Base-by-base conservation (phyloP, 2,329 filamentous ascomycete species). In the Samsoniella hepiali region DNA sequence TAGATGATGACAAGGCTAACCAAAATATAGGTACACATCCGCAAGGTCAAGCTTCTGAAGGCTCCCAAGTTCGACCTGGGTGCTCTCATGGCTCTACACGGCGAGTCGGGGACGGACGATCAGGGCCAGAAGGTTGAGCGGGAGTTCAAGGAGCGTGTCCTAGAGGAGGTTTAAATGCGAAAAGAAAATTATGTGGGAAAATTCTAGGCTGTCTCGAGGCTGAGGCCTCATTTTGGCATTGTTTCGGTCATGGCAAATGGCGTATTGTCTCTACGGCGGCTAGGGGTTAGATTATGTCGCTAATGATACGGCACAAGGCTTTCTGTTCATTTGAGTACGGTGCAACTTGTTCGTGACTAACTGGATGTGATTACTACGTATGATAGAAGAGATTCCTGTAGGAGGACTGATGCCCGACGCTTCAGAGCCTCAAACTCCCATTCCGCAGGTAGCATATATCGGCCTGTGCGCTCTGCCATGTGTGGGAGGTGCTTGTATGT, bases 1-100 rank as follows among this genome's bases (percentile, higher is more conserved):
- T 22, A 8, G 27, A 11, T 42, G 9, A 42, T 3, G 3, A 31
- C 42, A 36, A 44, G 34, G 22, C 42, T 58, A 58, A 32, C 10
- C 55, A 70, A 82, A 69, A 64, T 15, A 3, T 63, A 98, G 93
- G 93, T 98, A 76, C 95, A 99, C 87, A 97, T 99, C 82, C 93
- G 95, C 83, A 99, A 99, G 89, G 94, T 99, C 77, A 99, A 99
- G 90, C 91, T 99, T 73, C 86, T 99, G 74, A 99, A 99, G 90
- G 82, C 89, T 71, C 95, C 95, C 78, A 99, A 99, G 88, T 98
- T 99, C 85, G 95, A 99, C 78, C 90, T 99, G 71, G 95, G 95
- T 82, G 90, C 91, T 74, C 88, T 99, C 73, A 90, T 99, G 81
- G 90, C 90, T 80, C 90, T 99, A 75, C 95, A 99, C 85, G 95